phyloP scores from a whole-genome alignment of 768 basidiomycete genomes.

The Suillus cothurnatus region DNA sequence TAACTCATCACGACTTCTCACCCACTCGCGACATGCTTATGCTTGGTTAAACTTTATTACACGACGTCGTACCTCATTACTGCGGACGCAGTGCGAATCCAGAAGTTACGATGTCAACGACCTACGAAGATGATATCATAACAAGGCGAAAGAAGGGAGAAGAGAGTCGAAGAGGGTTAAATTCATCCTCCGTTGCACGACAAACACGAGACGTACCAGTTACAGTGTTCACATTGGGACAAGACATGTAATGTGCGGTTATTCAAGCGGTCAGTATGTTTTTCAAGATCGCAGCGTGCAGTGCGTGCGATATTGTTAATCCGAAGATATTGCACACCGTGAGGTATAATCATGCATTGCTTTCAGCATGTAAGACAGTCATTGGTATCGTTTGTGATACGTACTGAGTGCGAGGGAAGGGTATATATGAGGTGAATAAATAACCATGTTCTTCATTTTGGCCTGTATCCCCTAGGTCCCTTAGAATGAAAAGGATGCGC shows the following conservation, averaged over 20 bases:
- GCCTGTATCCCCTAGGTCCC: background rate
- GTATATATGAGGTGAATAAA: background rate
- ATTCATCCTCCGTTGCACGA: background rate
- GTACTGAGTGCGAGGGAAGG: background rate
- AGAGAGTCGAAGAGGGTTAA: too few relatives aligned
- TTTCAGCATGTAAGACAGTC: background rate
- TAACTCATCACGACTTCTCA: too few relatives aligned
- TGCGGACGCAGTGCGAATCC: too few relatives aligned
- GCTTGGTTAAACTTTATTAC: too few relatives aligned
- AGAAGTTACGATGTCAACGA: background rate
- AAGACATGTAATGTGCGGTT: background rate
- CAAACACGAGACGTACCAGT: background rate
- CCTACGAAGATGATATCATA: background rate
- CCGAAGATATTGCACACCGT: background rate
- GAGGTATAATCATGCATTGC: background rate
- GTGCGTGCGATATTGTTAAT: background rate
- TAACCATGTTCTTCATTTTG: background rate
- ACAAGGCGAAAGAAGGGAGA: background rate
- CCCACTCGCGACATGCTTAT: too few relatives aligned
- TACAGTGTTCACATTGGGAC: background rate
- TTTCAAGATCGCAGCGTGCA: background rate
- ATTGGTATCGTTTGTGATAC: constrained; percentile 5
- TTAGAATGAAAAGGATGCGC: constrained; percentile 14
- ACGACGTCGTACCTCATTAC: background rate
- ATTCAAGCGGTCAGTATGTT: background rate